Base-by-base conservation (phyloP, 352 stramenopile species). In the Globisporangium abappressorium region DNA sequence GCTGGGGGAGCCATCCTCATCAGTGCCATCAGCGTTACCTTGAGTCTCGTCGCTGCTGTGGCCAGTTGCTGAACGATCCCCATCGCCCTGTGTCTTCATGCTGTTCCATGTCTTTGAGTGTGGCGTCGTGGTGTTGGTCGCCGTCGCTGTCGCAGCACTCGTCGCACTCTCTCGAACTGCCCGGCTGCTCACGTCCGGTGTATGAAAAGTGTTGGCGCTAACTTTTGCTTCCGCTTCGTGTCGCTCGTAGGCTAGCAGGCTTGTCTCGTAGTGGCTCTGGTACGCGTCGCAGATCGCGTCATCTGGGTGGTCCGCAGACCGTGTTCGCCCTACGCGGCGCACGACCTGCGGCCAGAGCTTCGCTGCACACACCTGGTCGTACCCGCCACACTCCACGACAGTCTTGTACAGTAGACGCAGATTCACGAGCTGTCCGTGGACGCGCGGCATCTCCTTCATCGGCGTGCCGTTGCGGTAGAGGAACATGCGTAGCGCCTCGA, bases 401-500 rank as follows among this genome's bases (percentile, higher is more conserved):
- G 68, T 83, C 70, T 91, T 89, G 76, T 89, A 92, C 9, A 95
- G 70, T 34, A 80, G 65, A 30, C 80, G 76, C 54, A 95, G 67
- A 55, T 93, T 93, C 14, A 93, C 74, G 8, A 91, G 70, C 66
- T 93, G 82, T 22, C 84, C 87, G 51, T 95, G 79, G 14, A 89
- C 76, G 33, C 81, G 80, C 8, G 87, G 87, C 41, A 92, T 65
- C 57, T 88, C 80, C 66, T 92, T 78, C 87, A 95, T 95, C 26
- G 87, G 87, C 41, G 86, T 75, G 11, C 81, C 79, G n/a, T 74
- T 78, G 38, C 87, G 82, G 43, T 95, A 95, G 30, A 94, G 74
- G 51, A 95, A 95, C 67, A 95, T 87, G 57, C 87, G 81, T 51
- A 94, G 70, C 36, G 77, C 71, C 63, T 94, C 87, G 20, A 95